phyloP scores from a whole-genome alignment of 2,329 filamentous ascomycete genomes.

The Fusarium sp. region DNA sequence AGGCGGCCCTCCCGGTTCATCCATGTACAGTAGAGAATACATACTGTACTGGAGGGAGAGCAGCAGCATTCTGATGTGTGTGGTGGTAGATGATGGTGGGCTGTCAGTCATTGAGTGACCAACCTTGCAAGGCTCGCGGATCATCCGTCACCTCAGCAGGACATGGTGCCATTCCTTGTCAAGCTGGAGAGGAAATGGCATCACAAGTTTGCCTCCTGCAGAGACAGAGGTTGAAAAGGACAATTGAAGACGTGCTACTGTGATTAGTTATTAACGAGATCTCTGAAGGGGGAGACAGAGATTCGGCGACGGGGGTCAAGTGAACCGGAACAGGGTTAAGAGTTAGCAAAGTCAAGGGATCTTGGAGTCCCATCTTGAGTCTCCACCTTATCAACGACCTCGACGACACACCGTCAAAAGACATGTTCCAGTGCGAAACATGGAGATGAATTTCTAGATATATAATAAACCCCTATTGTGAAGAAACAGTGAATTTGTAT shows the following conservation, averaged over 20 bases:
- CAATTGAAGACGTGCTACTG: conserved; percentile 1
- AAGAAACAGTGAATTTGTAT: neutral
- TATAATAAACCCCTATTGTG: neutral
- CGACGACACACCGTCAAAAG: conserved; percentile 39
- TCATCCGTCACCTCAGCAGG: conserved; percentile 25
- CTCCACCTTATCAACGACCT: conserved; percentile 35
- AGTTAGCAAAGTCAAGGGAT: conserved; percentile 30
- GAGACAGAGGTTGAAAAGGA: neutral
- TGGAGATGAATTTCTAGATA: neutral
- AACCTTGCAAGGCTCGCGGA: conserved; percentile 16
- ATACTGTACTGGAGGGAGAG: neutral
- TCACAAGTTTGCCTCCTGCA: neutral
- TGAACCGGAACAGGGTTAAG: conserved; percentile 11
- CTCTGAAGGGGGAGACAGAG: neutral
- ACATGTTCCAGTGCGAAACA: conserved; percentile 33
- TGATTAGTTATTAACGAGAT: neutral
- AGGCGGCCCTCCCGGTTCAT: conserved; percentile 18
- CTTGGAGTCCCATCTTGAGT: conserved; percentile 15
- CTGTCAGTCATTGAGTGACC: conserved; percentile 22
- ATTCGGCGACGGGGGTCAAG: conserved; percentile 9
- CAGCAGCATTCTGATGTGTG: conserved; percentile 16
- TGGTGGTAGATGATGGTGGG: conserved; percentile 22
- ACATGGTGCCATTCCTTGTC: conserved; percentile 21
- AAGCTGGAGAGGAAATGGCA: neutral
- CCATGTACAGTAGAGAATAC: conserved; percentile 1